Percentiles rank a stretch among this genome's conserved stretches.
Evolutionary conservation across 805 yeast genomes (phyloP).

Genomic region (Ogataea parapolymorpha): DNA sequence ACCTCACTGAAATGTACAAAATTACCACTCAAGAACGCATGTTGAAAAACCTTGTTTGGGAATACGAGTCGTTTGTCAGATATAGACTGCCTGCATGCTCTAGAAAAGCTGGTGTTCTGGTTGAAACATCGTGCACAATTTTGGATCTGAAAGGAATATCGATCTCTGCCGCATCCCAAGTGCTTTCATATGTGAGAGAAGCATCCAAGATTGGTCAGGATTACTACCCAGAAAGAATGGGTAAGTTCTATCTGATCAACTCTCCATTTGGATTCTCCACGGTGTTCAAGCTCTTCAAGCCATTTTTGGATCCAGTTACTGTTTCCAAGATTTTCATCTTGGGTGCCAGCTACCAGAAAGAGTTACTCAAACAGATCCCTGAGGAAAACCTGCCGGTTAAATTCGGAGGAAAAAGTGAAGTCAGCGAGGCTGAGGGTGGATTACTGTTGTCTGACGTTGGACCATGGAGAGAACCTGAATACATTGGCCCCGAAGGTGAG

Average conservation of each 20-base stretch:
- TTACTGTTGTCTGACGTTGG: constrained; percentile 87
- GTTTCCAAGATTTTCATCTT: constrained; percentile 90
- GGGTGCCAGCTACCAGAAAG: constrained; percentile 74
- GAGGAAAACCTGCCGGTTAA: constrained; percentile 86
- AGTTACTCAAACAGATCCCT: constrained; percentile 88
- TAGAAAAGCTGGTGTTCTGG: constrained; percentile 68
- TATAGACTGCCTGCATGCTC: constrained; percentile 93
- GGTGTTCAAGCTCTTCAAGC: constrained; percentile 86
- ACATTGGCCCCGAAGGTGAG: constrained; percentile 92
- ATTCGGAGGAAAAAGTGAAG: constrained; percentile 81
- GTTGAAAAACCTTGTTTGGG: constrained; percentile 96
- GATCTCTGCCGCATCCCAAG: constrained; percentile 77
- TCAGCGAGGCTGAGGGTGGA: constrained; percentile 68
- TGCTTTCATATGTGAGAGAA: constrained; percentile 82
- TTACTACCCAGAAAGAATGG: constrained; percentile 99
- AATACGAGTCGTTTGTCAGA: constrained; percentile 84
- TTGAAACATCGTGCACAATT: constrained; percentile 96
- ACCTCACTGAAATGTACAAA: constrained; percentile 86
- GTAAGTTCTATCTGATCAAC: constrained; percentile 90
- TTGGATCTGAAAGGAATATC: constrained; percentile 94
- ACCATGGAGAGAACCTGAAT: constrained; percentile 93
- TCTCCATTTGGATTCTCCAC: constrained; percentile 98
- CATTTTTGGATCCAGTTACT: constrained; percentile 95
- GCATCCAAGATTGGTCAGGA: constrained; percentile 95
- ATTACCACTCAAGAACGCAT: constrained; percentile 93